Evolutionary conservation across 805 yeast species (phyloP).

Genomic region (Monosporozyma siamensis): DNA sequence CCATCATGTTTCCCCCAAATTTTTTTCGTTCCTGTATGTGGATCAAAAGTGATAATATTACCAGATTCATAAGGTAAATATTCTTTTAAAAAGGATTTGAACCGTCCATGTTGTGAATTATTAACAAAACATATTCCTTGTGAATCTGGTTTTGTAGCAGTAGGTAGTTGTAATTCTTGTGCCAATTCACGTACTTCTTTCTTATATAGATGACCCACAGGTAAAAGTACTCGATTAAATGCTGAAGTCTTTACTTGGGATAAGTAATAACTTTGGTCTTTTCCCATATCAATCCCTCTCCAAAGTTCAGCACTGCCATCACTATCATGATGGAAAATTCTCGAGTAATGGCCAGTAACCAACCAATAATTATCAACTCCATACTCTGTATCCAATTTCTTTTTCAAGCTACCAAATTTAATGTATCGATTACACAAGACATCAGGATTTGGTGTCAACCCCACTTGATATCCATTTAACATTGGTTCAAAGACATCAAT

Average conservation of each 20-base stretch:
- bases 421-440: conserved; percentile 76
- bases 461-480: conserved; percentile 60
- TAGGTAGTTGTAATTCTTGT: conserved; percentile 38
- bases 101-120: conserved; percentile 48
- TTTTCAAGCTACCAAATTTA: conserved; percentile 74
- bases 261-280: conserved; percentile 89
- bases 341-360: conserved; percentile 79
- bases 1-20: conserved; percentile 81
- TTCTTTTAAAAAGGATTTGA: conserved; percentile 63
- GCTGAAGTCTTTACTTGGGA: conserved; percentile 49
- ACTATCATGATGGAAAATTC: conserved; percentile 39
- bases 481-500: conserved; percentile 84
- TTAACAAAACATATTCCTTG: conserved; percentile 91
- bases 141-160: conserved; percentile 81
- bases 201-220: conserved; percentile 71
- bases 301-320: conserved; percentile 39
- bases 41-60: conserved; percentile 44
- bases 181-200: conserved; percentile 70
- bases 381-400: conserved; percentile 39
- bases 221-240: conserved; percentile 51
- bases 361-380: conserved; percentile 57
- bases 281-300: conserved; percentile 47
- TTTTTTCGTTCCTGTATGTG: conserved; percentile 47
- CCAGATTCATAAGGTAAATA: conserved; percentile 71
- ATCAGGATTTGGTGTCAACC: conserved; percentile 92